Conservation (phyloP, 2,329 filamentous ascomycete genomes). For the Tympanopsis confertula region DNA sequence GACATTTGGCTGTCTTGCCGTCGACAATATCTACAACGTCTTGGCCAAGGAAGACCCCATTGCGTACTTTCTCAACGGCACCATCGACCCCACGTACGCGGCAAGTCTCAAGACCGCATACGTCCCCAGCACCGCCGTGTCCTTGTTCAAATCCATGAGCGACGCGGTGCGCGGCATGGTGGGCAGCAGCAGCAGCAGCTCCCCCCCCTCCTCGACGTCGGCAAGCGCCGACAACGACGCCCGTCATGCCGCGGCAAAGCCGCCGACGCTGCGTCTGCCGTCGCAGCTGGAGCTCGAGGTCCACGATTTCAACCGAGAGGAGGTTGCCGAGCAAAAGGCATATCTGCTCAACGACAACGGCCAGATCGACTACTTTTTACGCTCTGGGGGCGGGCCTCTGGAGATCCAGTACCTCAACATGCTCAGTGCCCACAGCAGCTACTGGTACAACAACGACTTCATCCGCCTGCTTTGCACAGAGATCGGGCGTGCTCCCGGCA, state of each 20-base stretch:
- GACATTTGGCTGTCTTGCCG: constrained; percentile 77
- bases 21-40: constrained; percentile 95
- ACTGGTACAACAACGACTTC: constrained; percentile 82
- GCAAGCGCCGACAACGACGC: constrained; percentile 15
- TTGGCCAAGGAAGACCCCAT: constrained; percentile 65
- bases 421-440: constrained; percentile 87
- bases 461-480: constrained; percentile 84
- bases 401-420: constrained; percentile 97
- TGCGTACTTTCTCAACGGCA: constrained; percentile 82
- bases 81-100: constrained; percentile 73
- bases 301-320: constrained; percentile 86
- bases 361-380: constrained; percentile 83
- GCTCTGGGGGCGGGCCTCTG: constrained; percentile 72
- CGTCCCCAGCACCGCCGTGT: constrained; percentile 62
- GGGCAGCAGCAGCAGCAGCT: constrained; percentile 31
- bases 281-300: constrained; percentile 82
- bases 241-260: constrained; percentile 5
- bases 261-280: constrained; percentile 32
- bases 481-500: constrained; percentile 65
- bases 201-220: constrained; percentile 13
- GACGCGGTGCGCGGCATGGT: constrained; percentile 51
- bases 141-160: constrained; percentile 53
- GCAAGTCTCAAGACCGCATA: constrained; percentile 64
- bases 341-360: constrained; percentile 88
- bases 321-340: constrained; percentile 81